phyloP scores from a whole-genome alignment of 768 basidiomycete genomes.

The Lactarius hatsudake region DNA sequence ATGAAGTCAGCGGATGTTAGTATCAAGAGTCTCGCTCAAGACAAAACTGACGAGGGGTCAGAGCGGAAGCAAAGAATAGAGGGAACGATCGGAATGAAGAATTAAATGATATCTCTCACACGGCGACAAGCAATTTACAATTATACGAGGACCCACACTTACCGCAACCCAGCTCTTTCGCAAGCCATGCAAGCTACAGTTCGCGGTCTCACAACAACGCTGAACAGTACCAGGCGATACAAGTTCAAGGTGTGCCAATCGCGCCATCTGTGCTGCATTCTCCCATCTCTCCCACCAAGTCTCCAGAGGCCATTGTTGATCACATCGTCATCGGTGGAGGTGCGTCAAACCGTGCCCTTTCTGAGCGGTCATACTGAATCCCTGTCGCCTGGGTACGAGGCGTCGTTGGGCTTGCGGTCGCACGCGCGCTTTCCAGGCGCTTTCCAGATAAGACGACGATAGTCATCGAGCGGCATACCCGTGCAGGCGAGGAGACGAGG shows the following conservation, averaged over 20 bases:
- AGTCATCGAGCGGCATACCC: conserved; percentile 73
- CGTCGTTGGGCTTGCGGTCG: conserved; percentile 83
- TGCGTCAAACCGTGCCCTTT: conserved; percentile 29
- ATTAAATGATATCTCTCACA: no score
- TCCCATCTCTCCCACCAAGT: conserved; percentile 35
- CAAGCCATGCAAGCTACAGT: conserved; percentile 3
- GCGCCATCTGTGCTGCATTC: not conserved
- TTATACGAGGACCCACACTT: no score
- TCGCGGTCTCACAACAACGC: conserved; percentile 45
- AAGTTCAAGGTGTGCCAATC: conserved; percentile 52
- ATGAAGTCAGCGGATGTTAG: no score
- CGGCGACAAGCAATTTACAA: no score
- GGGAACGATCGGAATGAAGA: no score
- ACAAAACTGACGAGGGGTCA: no score
- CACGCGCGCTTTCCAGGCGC: conserved; percentile 62
- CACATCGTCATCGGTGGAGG: conserved; percentile 89
- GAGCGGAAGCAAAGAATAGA: no score
- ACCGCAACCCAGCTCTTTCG: not conserved
- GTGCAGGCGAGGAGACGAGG: conserved; percentile 87
- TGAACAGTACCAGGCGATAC: conserved; percentile 60
- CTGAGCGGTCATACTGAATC: not conserved
- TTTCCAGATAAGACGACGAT: conserved; percentile 71
- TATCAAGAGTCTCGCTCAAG: no score
- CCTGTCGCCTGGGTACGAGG: conserved; percentile 40
- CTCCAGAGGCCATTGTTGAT: conserved; percentile 73